Conservation (phyloP, 2,329 filamentous ascomycete species). For the Curvularia spicifera region DNA sequence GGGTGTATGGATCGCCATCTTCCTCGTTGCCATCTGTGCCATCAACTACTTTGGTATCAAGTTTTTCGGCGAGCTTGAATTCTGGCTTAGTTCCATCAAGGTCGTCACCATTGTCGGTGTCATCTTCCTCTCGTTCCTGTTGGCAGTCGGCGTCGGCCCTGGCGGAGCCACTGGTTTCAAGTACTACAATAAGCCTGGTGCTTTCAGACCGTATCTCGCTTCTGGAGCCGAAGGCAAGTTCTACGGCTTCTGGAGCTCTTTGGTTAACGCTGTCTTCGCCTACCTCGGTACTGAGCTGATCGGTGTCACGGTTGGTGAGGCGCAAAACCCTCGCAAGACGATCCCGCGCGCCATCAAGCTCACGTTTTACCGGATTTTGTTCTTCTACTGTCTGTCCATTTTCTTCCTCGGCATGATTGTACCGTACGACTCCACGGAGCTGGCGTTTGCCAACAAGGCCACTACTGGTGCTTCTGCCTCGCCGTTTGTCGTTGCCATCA, state of each 20-base stretch:
- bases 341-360: constrained; percentile 80
- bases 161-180: constrained; percentile 53
- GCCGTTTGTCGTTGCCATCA: constrained; percentile 78
- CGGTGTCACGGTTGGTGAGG: constrained; percentile 79
- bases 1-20: constrained; percentile 76
- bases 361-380: constrained; percentile 80
- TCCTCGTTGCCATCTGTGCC: constrained; percentile 52
- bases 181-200: constrained; percentile 55
- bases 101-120: constrained; percentile 55
- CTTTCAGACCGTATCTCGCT: constrained; percentile 52
- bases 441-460: constrained; percentile 64
- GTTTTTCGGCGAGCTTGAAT: constrained; percentile 59
- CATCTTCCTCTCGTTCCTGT: constrained; percentile 54
- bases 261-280: constrained; percentile 79
- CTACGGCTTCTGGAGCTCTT: constrained; percentile 66
- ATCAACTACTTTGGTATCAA: constrained; percentile 65
- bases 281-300: constrained; percentile 76
- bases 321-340: constrained; percentile 77
- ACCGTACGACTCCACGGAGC: constrained; percentile 68
- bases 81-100: constrained; percentile 57
- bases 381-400: constrained; percentile 79
- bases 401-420: constrained; percentile 79
- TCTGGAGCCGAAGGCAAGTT: constrained; percentile 49
- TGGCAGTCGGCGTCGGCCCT: constrained; percentile 54
- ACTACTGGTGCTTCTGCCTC: constrained; percentile 62